Evolutionary conservation across 2,329 filamentous ascomycete species (phyloP), one percentile per base, ranked within the genome.

Genomic region (Hirsutella rhossiliensis): DNA sequence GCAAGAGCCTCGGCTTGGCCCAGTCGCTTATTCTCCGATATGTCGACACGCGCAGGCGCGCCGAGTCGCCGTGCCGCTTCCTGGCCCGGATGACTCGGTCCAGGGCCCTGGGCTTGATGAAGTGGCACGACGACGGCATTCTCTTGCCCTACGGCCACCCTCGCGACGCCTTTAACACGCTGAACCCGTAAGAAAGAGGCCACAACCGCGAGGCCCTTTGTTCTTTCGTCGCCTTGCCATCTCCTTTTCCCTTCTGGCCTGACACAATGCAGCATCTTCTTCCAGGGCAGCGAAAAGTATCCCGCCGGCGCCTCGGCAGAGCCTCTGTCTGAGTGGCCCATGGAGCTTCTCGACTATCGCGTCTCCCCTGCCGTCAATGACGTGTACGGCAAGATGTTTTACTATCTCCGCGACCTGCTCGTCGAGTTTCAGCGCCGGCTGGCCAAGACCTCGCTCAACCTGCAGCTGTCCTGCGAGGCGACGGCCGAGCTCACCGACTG

Each of bases 301-400:
- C 49, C 52, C 0, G 1, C 7, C 0, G 52, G 50, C 11, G 42
- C 49, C 3, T 46, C 48, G 2, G 37, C 38, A 4, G 57, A 59
- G 38, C 56, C 57, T 6, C 45, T 59, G 11, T 40, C 47, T 1
- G 57, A 59, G 37, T 59, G 57, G 56, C 51, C 56, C 2, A 56
- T 57, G 46, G 50, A 52, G 31, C 23, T 57, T 2, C 44, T 56
- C 11, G 53, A 56, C 11, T 45, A 50, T 20, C 3, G 28, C 0
- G 44, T 31, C 12, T 45, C 47, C 11, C 44, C 46, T 17, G 50
- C 54, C 1, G 20, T 37, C 11, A 53, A 55, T 11, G 57, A 59
- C 39, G 47, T 54, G 5, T 59, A 58, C 41, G 56, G 57, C 20
- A 57, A 56, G 43, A 50, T 57, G 50, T 56, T 53, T 12, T 54